Base-by-base conservation (phyloP, 176 grass and related monocot genomes). In the Pontederia paniculata region DNA sequence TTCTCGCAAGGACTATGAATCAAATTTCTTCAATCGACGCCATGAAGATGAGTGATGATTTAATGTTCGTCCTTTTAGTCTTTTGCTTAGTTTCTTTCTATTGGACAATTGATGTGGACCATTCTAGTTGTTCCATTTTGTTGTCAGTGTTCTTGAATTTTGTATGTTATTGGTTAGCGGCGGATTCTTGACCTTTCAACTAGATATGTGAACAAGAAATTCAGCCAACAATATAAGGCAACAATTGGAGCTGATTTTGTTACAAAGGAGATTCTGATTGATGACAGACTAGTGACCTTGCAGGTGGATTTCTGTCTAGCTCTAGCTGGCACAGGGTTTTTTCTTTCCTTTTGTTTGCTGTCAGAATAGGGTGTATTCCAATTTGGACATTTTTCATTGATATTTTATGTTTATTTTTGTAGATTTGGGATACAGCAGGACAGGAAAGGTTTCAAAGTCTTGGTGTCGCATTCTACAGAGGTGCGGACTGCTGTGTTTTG, bases 381-480 rank as follows among this genome's bases (percentile, higher is more conserved):
- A 13, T 54, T 54, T 13, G n/a, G 12, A 42, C n/a, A 12, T 22
- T 45, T 45, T 22, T 44, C 42, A 3, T 12, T 21, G 12, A 21
- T 58, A 37, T 66, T 41, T 54, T 20, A 49, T 28, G 53, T 19
- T 16, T 65, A 51, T 55, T 67, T 60, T 20, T 47, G 51, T 71
- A 98, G 93, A 84, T 98, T 17, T 98, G 93, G 93, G 93, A 98
- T 54, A 98, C 93, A 5, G 93, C 93, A 59, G 93, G 93, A 25
- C 93, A 98, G 73, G 93, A 98, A 75, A 82, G 93, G 75, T 98
- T 98, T 57, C 93, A 98, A 66, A 98, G 93, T 45, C 86, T 98
- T 23, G 93, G 93, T 19, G 87, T 98, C 28, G 93, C 93, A 10
- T 98, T 98, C 67, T 98, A 98, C 69, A 84, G 93, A 66, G 93